phyloP scores from a whole-genome alignment of 176 grass and related monocot species.

The Hyparrhenia diplandra region DNA sequence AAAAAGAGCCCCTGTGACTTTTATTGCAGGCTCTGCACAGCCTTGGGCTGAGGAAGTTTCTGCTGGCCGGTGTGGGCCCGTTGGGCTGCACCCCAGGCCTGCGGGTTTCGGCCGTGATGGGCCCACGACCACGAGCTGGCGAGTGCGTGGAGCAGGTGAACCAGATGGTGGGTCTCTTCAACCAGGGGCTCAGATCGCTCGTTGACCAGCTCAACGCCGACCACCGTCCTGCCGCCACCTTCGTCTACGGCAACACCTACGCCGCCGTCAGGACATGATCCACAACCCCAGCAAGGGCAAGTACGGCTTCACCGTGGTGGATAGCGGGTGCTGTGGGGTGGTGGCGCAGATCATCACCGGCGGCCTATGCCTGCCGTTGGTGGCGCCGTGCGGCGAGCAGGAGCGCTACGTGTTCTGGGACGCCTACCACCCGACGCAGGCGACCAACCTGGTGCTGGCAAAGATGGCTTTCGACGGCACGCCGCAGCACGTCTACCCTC shows the following conservation, averaged over 20 bases:
- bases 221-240: slow-evolving; percentile 32
- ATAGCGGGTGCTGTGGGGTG: slow-evolving; percentile 36
- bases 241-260: slow-evolving; percentile 52
- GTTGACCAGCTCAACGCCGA: slow-evolving; percentile 50
- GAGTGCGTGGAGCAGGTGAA: slow-evolving; percentile 46
- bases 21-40: slow-evolving; percentile 28
- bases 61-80: slow-evolving; percentile 40
- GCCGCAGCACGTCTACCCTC: slow-evolving; percentile 32
- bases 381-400: slow-evolving; percentile 23
- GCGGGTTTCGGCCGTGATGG: slow-evolving; percentile 6
- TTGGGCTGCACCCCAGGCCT: slow-evolving; percentile 48
- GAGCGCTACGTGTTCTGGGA: slow-evolving; percentile 52
- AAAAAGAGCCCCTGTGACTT: too few relatives aligned
- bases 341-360: neutral
- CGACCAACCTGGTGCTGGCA: slow-evolving; percentile 37
- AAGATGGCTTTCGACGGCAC: slow-evolving; percentile 38
- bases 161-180: slow-evolving; percentile 43
- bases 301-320: slow-evolving; percentile 33
- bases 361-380: slow-evolving; percentile 12
- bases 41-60: slow-evolving; percentile 45
- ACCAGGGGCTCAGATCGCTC: slow-evolving; percentile 46
- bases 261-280: slow-evolving; percentile 32
- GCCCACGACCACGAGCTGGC: neutral
- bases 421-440: slow-evolving; percentile 44
- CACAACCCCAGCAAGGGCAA: slow-evolving; percentile 2